These are phyloP conservation scores for Aspergillus sparsus DNA, from an alignment of 495 filamentous ascomycete species.

Conservation along the genomic window DNA sequence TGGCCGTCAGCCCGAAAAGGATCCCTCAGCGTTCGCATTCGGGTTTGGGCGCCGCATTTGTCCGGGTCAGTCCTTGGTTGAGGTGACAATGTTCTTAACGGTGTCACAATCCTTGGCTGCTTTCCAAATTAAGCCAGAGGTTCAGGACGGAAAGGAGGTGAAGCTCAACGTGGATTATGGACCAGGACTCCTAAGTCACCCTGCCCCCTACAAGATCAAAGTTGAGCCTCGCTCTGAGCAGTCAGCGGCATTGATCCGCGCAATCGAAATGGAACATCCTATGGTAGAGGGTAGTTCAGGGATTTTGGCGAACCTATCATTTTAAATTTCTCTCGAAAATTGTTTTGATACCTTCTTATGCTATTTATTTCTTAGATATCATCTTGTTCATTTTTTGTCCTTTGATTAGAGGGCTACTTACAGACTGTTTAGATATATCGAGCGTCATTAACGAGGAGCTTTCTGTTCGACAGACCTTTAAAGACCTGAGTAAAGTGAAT, in stretches of 20 bases:
- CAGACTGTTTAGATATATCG: no score
- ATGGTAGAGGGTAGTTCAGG: constrained; percentile 46
- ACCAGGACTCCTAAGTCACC: constrained; percentile 42
- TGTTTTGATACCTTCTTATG: no score
- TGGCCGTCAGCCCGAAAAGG: constrained; percentile 32
- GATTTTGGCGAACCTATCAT: neutral
- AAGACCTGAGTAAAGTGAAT: no score
- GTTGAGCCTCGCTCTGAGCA: constrained; percentile 32
- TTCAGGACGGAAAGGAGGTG: constrained; percentile 34
- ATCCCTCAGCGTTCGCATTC: constrained; percentile 36
- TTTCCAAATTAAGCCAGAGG: constrained; percentile 41
- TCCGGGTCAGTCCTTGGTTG: constrained; percentile 40
- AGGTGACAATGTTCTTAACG: constrained; percentile 35
- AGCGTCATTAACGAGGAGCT: no score
- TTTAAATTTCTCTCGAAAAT: no score
- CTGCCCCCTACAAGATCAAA: constrained; percentile 29
- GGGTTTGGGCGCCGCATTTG: constrained; percentile 45
- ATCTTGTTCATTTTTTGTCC: no score
- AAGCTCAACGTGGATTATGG: constrained; percentile 29
- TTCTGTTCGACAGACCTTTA: no score
- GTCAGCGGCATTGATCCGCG: constrained; percentile 33
- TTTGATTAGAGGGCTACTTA: no score
- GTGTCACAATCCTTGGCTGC: constrained; percentile 39
- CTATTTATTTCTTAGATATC: no score
- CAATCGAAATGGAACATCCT: constrained; percentile 41